A percentile compares a stretch with the other conserved stretches of the same genome.
phyloP scores from a whole-genome alignment of 805 yeast species.

The Candida tibetensis region DNA sequence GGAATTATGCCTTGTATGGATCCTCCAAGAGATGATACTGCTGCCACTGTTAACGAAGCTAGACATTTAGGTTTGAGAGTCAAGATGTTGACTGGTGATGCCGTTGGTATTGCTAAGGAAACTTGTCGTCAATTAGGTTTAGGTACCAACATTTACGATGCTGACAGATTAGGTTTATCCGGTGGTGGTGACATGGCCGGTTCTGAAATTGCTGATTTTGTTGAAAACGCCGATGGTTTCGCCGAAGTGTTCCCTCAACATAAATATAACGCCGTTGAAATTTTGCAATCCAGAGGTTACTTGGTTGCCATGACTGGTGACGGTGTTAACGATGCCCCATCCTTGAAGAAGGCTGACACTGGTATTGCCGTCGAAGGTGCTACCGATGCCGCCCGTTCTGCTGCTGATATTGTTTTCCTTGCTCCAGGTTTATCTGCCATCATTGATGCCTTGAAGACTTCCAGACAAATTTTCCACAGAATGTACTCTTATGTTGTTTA shows the following conservation, averaged over 20 bases:
- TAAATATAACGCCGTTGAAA: slow-evolving; percentile 93
- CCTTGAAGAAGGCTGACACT: slow-evolving; percentile 80
- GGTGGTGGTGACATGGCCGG: slow-evolving; percentile 95
- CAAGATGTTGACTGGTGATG: slow-evolving; percentile 98
- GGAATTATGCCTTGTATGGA: slow-evolving; percentile 99
- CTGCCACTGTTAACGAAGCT: slow-evolving; percentile 90
- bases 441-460: slow-evolving; percentile 55
- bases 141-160: slow-evolving; percentile 95
- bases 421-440: slow-evolving; percentile 35
- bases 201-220: slow-evolving; percentile 95
- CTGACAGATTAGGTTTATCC: slow-evolving; percentile 94
- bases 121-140: slow-evolving; percentile 97
- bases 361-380: slow-evolving; percentile 99
- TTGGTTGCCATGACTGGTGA: slow-evolving; percentile 99
- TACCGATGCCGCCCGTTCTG: slow-evolving; percentile 95
- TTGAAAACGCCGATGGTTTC: slow-evolving; percentile 96
- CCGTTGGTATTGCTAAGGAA: slow-evolving; percentile 98
- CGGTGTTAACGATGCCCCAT: slow-evolving; percentile 98
- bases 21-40: slow-evolving; percentile 99
- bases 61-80: slow-evolving; percentile 88
- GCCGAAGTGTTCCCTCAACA: slow-evolving; percentile 99
- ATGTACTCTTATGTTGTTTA: slow-evolving; percentile 97
- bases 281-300: slow-evolving; percentile 93
- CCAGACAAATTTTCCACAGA: slow-evolving; percentile 67
- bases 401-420: slow-evolving; percentile 87